A percentile compares a stretch with the other conserved stretches of the same genome.
phyloP scores from a whole-genome alignment of 1,284 basidiomycete genomes.

The Ustilago trichophora region DNA sequence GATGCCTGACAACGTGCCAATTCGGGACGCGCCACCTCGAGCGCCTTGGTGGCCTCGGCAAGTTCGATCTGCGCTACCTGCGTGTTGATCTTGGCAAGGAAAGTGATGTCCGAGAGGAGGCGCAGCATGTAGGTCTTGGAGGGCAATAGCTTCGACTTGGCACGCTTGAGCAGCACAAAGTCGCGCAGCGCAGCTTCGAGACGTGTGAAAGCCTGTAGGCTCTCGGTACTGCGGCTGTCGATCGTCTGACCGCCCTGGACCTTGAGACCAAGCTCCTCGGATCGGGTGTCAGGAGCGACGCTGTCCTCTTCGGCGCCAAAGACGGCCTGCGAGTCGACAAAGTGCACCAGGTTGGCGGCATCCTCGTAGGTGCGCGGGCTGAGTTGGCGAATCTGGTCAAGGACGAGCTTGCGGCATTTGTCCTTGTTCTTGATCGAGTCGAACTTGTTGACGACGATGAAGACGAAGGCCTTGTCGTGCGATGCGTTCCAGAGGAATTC shows the following conservation, averaged over 20 bases:
- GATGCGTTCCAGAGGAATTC: conserved; percentile 94
- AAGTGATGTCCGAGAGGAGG: conserved; percentile 85
- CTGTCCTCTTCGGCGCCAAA: conserved; percentile 38
- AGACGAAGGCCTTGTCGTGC: conserved; percentile 97
- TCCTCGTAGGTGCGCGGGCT: conserved; percentile 91
- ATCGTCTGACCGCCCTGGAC: conserved; percentile 24
- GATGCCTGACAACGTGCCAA: conserved; percentile 74
- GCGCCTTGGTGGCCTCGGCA: conserved; percentile 77
- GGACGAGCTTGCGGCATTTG: conserved; percentile 85
- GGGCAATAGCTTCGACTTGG: conserved; percentile 93
- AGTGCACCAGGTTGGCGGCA: conserved; percentile 92
- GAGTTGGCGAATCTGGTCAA: conserved; percentile 93
- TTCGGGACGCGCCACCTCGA: conserved; percentile 77
- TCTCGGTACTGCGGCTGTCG: conserved; percentile 18
- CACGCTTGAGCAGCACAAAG: conserved; percentile 93
- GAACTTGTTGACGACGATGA: conserved; percentile 99
- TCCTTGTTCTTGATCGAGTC: conserved; percentile 95
- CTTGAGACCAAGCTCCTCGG: conserved; percentile 40
- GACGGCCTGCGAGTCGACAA: conserved; percentile 82
- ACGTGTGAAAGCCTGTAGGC: conserved; percentile 74
- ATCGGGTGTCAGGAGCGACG: conserved; percentile 45
- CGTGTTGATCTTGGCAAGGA: conserved; percentile 86
- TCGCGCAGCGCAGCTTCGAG: conserved; percentile 92
- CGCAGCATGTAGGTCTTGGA: conserved; percentile 92
- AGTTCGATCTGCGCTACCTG: conserved; percentile 83